Conservation (phyloP, 2,329 filamentous ascomycete species). For the Colletotrichum sojae region DNA sequence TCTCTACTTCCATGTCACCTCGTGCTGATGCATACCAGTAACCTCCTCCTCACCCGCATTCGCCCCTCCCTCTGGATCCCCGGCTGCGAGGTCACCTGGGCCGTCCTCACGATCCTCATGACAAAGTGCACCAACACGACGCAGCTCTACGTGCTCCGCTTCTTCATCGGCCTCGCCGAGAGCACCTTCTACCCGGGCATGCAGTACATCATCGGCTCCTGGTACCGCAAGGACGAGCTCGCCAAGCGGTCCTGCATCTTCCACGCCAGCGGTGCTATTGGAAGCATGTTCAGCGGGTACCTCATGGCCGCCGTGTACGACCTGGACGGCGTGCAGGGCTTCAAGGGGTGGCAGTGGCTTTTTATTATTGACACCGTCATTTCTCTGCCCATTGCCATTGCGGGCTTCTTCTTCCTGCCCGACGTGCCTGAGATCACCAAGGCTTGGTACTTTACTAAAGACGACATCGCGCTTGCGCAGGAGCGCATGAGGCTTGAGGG, state of each 20-base stretch:
- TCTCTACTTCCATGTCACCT: background rate
- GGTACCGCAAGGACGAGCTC: constrained; percentile 49
- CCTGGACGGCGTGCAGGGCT: constrained; percentile 51
- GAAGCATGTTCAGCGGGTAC: constrained; percentile 50
- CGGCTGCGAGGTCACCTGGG: constrained; percentile 49
- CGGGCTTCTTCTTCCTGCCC: constrained; percentile 44
- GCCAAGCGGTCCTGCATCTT: constrained; percentile 49
- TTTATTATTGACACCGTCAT: constrained; percentile 56
- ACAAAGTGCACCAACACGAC: constrained; percentile 53
- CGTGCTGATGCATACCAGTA: constrained; percentile 44
- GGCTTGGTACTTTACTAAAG: constrained; percentile 47
- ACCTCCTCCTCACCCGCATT: constrained; percentile 50
- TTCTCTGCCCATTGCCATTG: constrained; percentile 43
- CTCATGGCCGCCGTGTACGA: constrained; percentile 54
- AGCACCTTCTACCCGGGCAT: constrained; percentile 45
- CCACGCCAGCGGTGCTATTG: constrained; percentile 44
- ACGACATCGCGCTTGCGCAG: constrained; percentile 55
- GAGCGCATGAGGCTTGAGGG: constrained; percentile 61
- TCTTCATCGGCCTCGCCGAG: constrained; percentile 50
- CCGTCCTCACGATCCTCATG: constrained; percentile 51
- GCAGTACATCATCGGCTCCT: constrained; percentile 47
- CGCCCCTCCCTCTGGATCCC: constrained; percentile 51
- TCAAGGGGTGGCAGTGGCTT: constrained; percentile 55
- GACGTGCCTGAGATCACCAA: constrained; percentile 42
- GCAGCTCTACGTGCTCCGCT: constrained; percentile 47